phyloP scores from a whole-genome alignment of 768 basidiomycete genomes.

The Cystobasidium ongulense region DNA sequence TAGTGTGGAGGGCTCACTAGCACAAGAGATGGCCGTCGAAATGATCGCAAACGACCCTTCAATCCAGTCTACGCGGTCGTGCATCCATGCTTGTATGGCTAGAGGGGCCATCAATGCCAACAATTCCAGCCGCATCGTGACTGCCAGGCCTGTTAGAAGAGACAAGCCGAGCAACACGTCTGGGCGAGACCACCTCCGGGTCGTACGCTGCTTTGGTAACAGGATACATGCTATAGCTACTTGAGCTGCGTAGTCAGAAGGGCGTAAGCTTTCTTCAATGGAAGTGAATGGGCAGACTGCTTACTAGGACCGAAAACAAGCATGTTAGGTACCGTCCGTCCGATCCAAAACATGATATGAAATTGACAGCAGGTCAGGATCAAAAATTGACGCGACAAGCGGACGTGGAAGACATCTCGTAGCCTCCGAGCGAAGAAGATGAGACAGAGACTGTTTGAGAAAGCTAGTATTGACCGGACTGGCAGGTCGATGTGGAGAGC shows the following conservation, averaged over 20 bases:
- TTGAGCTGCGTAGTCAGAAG: slow-evolving; percentile 31
- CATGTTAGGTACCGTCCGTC: slow-evolving; percentile 89
- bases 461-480: slow-evolving; percentile 70
- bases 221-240: slow-evolving; percentile 29
- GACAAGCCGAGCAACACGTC: slow-evolving; percentile 51
- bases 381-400: slow-evolving; percentile 56
- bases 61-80: slow-evolving; percentile 16
- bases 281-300: neutral
- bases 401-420: slow-evolving; percentile 57
- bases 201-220: slow-evolving; percentile 48
- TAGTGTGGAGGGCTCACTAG: slow-evolving; percentile 63
- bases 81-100: slow-evolving; percentile 38
- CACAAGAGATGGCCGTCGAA: slow-evolving; percentile 53
- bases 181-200: slow-evolving; percentile 44
- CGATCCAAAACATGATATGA: slow-evolving; percentile 87
- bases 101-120: slow-evolving; percentile 60
- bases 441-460: slow-evolving; percentile 58
- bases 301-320: slow-evolving; percentile 72
- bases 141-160: slow-evolving; percentile 59
- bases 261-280: neutral
- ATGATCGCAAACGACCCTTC: slow-evolving; percentile 13
- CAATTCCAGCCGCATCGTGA: slow-evolving; percentile 74
- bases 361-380: slow-evolving; percentile 75
- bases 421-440: slow-evolving; percentile 60
- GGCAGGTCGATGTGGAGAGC: neutral